These are phyloP conservation scores for Coniochaeta prunicola DNA, from an alignment of 2,329 filamentous ascomycete genomes.

Conservation along the genomic window DNA sequence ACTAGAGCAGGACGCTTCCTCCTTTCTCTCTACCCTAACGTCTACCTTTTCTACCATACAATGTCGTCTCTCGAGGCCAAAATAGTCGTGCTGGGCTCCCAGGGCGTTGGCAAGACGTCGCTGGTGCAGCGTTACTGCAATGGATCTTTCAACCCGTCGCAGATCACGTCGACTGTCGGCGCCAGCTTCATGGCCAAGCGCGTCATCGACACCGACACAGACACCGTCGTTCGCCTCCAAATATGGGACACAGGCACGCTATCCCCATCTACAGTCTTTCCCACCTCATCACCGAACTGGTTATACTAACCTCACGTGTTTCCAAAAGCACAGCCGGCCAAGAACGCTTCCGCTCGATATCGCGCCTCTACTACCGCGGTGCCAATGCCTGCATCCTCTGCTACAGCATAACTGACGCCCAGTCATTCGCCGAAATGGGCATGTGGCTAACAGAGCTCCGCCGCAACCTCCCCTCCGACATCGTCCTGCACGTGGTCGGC, in stretches of 20 bases:
- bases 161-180: slow-evolving; percentile 65
- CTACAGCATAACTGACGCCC: slow-evolving; percentile 85
- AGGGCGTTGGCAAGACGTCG: slow-evolving; percentile 74
- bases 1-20: background rate
- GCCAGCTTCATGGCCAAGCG: slow-evolving; percentile 75
- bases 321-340: slow-evolving; percentile 60
- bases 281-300: background rate
- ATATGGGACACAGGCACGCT: slow-evolving; percentile 81
- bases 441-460: slow-evolving; percentile 82
- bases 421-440: slow-evolving; percentile 87
- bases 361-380: slow-evolving; percentile 90
- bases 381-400: slow-evolving; percentile 91
- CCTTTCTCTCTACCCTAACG: background rate
- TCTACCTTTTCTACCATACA: slow-evolving; percentile 7
- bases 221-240: slow-evolving; percentile 82
- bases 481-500: slow-evolving; percentile 90
- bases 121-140: slow-evolving; percentile 72
- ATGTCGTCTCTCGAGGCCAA: slow-evolving; percentile 69
- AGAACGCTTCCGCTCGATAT: slow-evolving; percentile 91
- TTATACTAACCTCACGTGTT: slow-evolving; percentile 2
- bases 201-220: slow-evolving; percentile 74
- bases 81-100: slow-evolving; percentile 72
- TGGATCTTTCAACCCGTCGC: slow-evolving; percentile 59
- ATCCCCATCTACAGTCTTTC: background rate
- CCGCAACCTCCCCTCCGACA: slow-evolving; percentile 66